phyloP scores from a whole-genome alignment of 169 alveolate genomes.

The Eimeria praecox region DNA sequence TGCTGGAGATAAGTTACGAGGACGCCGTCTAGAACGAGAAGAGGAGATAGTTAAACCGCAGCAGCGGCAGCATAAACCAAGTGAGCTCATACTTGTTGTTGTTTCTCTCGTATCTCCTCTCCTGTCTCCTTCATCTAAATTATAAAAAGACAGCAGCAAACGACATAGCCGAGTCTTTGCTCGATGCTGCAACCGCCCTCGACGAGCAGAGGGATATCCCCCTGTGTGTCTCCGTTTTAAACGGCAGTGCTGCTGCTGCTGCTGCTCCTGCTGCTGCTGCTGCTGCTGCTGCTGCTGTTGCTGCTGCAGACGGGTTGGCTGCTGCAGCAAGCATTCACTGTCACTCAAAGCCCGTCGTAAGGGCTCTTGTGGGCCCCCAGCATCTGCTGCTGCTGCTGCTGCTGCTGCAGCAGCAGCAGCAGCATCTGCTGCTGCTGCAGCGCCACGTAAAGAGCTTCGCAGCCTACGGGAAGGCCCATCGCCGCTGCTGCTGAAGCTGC shows the following conservation, averaged over 20 bases:
- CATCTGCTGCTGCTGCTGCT: not conserved
- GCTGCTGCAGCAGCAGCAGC: slow-evolving; percentile 30
- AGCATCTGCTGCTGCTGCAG: slow-evolving; percentile 34
- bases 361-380: not conserved
- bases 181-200: not conserved
- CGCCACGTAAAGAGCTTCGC: not conserved
- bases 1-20: too few species aligned
- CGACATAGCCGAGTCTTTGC: not conserved
- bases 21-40: not conserved
- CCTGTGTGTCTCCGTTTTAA: slow-evolving; percentile 41
- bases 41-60: not conserved
- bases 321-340: slow-evolving; percentile 38
- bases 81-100: not conserved
- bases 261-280: slow-evolving; percentile 11
- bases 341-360: slow-evolving; percentile 28
- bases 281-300: slow-evolving; percentile 58
- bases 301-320: slow-evolving; percentile 6
- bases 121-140: not conserved
- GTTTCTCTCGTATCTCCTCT: not conserved
- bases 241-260: not conserved
- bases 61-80: slow-evolving; percentile 19
- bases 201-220: not conserved
- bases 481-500: slow-evolving; percentile 25
- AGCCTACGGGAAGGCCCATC: not conserved
- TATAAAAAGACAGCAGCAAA: not conserved